Conservation (phyloP, 345 rosid species). For the Pugionium dolabratum region DNA sequence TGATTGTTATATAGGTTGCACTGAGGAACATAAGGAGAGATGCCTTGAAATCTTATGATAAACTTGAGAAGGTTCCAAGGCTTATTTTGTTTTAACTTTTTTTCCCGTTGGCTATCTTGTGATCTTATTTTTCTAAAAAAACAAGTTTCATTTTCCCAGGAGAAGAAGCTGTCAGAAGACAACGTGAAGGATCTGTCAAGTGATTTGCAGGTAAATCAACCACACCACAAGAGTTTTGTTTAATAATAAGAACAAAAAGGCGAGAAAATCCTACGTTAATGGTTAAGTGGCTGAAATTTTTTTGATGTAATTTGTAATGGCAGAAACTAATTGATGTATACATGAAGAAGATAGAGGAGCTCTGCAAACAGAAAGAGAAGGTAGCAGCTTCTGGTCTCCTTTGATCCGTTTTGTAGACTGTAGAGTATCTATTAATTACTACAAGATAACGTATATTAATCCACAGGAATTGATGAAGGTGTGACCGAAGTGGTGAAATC, state of each 20-base stretch:
- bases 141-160: constrained; percentile 43
- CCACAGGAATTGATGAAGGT: constrained; percentile 41
- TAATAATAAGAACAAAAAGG: neutral
- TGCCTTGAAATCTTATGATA: constrained; percentile 84
- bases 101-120: constrained; percentile 6
- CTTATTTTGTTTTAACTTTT: neutral
- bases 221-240: neutral
- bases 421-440: neutral
- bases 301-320: constrained; percentile 14
- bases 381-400: constrained; percentile 39
- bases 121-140: neutral
- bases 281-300: constrained; percentile 2
- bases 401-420: neutral
- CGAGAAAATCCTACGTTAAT: neutral
- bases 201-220: constrained; percentile 72
- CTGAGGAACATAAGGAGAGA: constrained; percentile 94
- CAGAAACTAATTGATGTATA: constrained; percentile 90
- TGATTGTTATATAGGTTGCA: constrained; percentile 59
- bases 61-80: constrained; percentile 75
- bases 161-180: constrained; percentile 97
- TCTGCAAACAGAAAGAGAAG: constrained; percentile 92
- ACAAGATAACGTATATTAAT: constrained; percentile 4
- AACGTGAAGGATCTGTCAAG: constrained; percentile 85
- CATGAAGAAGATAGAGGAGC: constrained; percentile 79
- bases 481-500: constrained; percentile 29